Evolutionary conservation across 2,329 filamentous ascomycete genomes (phyloP).

Genomic region (Epichloe glyceriae): DNA sequence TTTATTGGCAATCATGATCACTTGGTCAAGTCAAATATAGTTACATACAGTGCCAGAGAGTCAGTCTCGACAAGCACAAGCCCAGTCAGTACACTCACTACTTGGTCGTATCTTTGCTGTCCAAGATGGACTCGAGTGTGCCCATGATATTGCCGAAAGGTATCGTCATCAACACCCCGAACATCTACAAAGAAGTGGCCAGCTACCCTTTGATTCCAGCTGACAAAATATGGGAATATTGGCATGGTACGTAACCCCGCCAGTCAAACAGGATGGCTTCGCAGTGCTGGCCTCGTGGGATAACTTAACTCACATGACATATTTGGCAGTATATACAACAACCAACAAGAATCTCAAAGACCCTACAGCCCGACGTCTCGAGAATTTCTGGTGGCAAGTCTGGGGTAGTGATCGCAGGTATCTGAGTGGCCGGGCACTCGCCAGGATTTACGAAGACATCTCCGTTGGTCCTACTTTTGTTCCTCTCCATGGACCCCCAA

Average conservation of each 20-base stretch:
- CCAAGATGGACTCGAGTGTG: conserved; percentile 21
- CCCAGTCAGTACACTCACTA: background rate
- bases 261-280: background rate
- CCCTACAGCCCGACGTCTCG: conserved; percentile 48
- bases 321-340: conserved; percentile 41
- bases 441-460: conserved; percentile 43
- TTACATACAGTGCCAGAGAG: background rate
- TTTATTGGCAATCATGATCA: conserved; percentile 1
- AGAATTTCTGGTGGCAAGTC: conserved; percentile 56
- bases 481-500: conserved; percentile 40
- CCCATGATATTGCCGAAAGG: conserved; percentile 42
- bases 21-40: background rate
- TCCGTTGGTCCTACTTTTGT: conserved; percentile 45
- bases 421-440: conserved; percentile 39
- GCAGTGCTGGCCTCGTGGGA: background rate
- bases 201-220: conserved; percentile 35
- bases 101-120: background rate
- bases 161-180: conserved; percentile 39
- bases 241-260: conserved; percentile 36
- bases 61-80: background rate
- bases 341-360: conserved; percentile 46
- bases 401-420: conserved; percentile 44
- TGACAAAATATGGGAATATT: conserved; percentile 42
- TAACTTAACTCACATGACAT: background rate
- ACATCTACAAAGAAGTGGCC: conserved; percentile 41